phyloP scores from a whole-genome alignment of 352 stramenopile species.

The Pythium grandisporangium region DNA sequence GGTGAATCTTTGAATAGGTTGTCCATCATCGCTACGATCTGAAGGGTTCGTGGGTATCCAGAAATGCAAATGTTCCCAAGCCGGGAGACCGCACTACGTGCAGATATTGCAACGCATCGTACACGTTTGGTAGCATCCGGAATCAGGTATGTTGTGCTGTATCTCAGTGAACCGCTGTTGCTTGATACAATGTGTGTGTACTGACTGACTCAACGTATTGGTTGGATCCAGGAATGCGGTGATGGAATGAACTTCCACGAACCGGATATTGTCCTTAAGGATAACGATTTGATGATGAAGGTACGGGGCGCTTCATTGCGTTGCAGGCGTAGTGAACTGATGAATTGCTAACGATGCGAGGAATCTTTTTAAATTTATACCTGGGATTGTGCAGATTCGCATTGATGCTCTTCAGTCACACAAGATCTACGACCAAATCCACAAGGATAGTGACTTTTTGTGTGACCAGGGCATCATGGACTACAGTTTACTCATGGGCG shows the following conservation, averaged over 20 bases:
- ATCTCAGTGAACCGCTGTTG: too few relatives aligned
- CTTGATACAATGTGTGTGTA: background rate
- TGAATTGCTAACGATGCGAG: too few relatives aligned
- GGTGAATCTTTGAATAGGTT: too few relatives aligned
- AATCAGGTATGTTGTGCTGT: slow-evolving; percentile 30
- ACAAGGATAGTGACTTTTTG: slow-evolving; percentile 85
- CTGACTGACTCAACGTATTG: background rate
- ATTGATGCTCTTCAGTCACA: slow-evolving; percentile 69
- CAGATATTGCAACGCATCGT: slow-evolving; percentile 81
- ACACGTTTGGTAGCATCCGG: slow-evolving; percentile 80
- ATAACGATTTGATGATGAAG: slow-evolving; percentile 88
- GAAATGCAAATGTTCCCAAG: slow-evolving; percentile 78
- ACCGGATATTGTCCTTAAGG: slow-evolving; percentile 83
- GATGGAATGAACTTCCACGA: slow-evolving; percentile 85
- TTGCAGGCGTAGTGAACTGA: too few relatives aligned
- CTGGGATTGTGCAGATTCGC: slow-evolving; percentile 47
- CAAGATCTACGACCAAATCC: slow-evolving; percentile 83
- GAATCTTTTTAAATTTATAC: too few relatives aligned
- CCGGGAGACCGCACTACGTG: slow-evolving; percentile 72
- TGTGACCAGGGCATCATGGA: slow-evolving; percentile 89
- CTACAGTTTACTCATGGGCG: slow-evolving; percentile 88
- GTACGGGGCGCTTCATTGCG: slow-evolving; percentile 11
- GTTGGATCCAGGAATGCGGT: slow-evolving; percentile 42
- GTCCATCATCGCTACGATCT: slow-evolving; percentile 90
- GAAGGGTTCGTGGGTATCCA: slow-evolving; percentile 87